These are phyloP conservation scores for Pseudoneurospora amorphoporcata DNA, from an alignment of 495 filamentous ascomycete species.

Conservation along the genomic window DNA sequence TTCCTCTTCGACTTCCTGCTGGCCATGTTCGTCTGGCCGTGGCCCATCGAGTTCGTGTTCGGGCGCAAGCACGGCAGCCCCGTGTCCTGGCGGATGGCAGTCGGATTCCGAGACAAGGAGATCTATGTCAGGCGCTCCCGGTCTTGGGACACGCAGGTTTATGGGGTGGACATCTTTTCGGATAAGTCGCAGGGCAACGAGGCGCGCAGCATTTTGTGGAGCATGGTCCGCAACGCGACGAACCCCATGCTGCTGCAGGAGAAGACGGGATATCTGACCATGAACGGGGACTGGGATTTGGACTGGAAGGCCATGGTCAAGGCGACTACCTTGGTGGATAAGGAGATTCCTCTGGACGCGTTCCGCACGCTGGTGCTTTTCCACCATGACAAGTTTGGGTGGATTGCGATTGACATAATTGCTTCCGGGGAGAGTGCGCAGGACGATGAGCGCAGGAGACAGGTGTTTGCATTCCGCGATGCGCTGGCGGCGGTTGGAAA, in stretches of 20 bases:
- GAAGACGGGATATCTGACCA: conserved; percentile 72
- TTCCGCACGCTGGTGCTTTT: conserved; percentile 59
- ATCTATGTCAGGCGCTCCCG: conserved; percentile 63
- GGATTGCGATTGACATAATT: conserved; percentile 48
- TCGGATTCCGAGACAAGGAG: conserved; percentile 62
- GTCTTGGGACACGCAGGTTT: conserved; percentile 42
- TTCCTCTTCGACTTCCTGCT: conserved; percentile 66
- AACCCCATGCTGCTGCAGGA: conserved; percentile 46
- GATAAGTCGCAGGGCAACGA: conserved; percentile 3
- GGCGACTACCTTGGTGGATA: conserved; percentile 54
- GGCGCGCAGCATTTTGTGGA: conserved; percentile 21
- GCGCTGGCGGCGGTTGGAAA: conserved; percentile 61
- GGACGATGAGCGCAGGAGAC: conserved; percentile 45
- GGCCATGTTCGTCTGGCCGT: conserved; percentile 55
- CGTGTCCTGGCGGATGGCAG: conserved; percentile 54
- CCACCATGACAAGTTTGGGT: conserved; percentile 51
- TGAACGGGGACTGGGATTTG: conserved; percentile 71
- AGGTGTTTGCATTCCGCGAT: conserved; percentile 63
- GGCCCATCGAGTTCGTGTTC: conserved; percentile 64
- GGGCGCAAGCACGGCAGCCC: conserved; percentile 44
- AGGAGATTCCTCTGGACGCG: conserved; percentile 41
- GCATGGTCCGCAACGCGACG: conserved; percentile 41
- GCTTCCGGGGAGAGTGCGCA: conserved; percentile 37
- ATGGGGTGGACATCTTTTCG: conserved; percentile 13
- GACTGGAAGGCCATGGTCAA: conserved; percentile 67